Conservation (phyloP, 1,284 basidiomycete species). For the Schizopora paradoxa region DNA sequence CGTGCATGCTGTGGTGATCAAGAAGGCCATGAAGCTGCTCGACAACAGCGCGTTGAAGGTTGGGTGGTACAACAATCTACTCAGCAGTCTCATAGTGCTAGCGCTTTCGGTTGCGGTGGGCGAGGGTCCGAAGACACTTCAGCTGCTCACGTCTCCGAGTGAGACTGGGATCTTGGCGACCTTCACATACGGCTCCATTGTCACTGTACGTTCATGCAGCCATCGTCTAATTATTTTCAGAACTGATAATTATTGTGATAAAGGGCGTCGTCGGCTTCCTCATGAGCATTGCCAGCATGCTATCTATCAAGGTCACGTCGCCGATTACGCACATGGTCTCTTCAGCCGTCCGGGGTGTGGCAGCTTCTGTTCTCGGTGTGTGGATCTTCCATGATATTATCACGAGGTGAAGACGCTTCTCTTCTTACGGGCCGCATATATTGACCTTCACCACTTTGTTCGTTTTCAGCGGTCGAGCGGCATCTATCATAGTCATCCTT, state of each 20-base stretch:
- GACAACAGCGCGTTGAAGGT: constrained; percentile 73
- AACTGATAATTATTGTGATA: not conserved
- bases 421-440: constrained; percentile 7
- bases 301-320: constrained; percentile 88
- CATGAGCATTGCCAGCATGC: constrained; percentile 83
- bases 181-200: constrained; percentile 70
- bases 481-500: constrained; percentile 76
- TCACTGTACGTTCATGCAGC: constrained; percentile 48
- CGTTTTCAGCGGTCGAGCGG: constrained; percentile 62
- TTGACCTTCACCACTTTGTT: constrained; percentile 2
- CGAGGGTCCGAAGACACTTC: constrained; percentile 56
- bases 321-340: constrained; percentile 92
- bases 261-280: constrained; percentile 81
- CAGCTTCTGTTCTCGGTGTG: constrained; percentile 70
- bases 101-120: constrained; percentile 68
- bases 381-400: constrained; percentile 74
- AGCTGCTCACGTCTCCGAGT: constrained; percentile 48
- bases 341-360: constrained; percentile 79
- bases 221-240: not conserved
- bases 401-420: constrained; percentile 49
- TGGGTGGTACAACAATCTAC: constrained; percentile 80
- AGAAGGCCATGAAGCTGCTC: constrained; percentile 69
- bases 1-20: constrained; percentile 82
- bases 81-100: constrained; percentile 58
- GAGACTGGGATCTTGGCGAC: constrained; percentile 38